Evolutionary conservation across 306 rosid species (phyloP).

Genomic region (Acacia melanoxylon): DNA sequence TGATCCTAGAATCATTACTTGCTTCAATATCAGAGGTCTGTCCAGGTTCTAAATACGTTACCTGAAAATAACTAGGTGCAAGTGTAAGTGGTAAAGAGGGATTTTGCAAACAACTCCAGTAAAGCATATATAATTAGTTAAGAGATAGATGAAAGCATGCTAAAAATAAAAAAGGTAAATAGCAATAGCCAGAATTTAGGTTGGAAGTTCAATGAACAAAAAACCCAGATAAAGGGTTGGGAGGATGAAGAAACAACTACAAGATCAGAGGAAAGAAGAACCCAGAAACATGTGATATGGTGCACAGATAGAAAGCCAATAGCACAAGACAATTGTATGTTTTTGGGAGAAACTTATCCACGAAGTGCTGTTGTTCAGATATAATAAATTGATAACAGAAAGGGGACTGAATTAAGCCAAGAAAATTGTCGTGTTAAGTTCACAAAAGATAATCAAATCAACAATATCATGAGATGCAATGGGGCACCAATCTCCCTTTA

Average conservation of each 20-base stretch:
- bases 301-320: slow-evolving; percentile 17
- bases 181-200: not conserved
- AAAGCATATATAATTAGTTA: not conserved
- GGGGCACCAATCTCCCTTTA: slow-evolving; percentile 1
- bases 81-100: not conserved
- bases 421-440: not conserved
- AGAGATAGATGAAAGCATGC: not conserved
- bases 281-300: not conserved
- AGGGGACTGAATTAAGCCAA: slow-evolving; percentile 2
- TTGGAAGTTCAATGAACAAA: not conserved
- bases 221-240: not conserved
- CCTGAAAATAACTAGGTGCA: slow-evolving; percentile 50
- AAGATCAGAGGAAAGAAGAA: not conserved
- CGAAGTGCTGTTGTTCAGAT: not conserved
- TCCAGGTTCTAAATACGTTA: slow-evolving; percentile 83
- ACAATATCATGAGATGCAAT: not conserved
- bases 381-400: not conserved
- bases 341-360: slow-evolving; percentile 1
- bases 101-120: slow-evolving; percentile 15
- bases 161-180: slow-evolving; percentile 10
- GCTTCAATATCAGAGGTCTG: slow-evolving; percentile 74
- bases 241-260: slow-evolving; percentile 1
- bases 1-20: slow-evolving; percentile 55
- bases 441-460: slow-evolving; percentile 5
- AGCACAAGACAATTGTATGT: not conserved